phyloP scores from a whole-genome alignment of 139 green algal genomes.

The Nannochloris sp. region DNA sequence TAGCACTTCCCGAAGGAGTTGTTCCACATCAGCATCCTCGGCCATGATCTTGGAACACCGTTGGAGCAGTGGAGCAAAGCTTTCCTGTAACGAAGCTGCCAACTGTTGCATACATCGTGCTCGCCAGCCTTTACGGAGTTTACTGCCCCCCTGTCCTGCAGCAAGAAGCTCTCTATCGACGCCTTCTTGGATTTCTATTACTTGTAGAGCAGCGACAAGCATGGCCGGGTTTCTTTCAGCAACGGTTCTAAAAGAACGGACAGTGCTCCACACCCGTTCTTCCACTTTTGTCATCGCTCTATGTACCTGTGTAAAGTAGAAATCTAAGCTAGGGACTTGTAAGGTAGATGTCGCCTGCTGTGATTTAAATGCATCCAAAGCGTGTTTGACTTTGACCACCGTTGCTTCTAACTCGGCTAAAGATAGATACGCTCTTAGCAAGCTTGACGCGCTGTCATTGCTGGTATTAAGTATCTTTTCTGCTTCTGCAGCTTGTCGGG shows the following conservation, averaged over 20 bases:
- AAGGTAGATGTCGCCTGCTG: not conserved
- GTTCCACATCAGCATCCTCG: constrained; percentile 28
- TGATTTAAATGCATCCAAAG: constrained; percentile 18
- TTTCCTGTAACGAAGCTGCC: constrained; percentile 31
- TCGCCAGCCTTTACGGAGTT: constrained; percentile 38
- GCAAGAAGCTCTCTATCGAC: constrained; percentile 43
- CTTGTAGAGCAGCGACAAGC: constrained; percentile 60
- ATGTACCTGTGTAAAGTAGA: constrained; percentile 26
- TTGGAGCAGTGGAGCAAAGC: constrained; percentile 37
- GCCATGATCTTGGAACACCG: constrained; percentile 35
- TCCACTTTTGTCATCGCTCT: constrained; percentile 57
- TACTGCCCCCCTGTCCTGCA: constrained; percentile 13
- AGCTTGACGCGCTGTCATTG: not conserved
- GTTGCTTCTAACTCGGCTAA: constrained; percentile 61
- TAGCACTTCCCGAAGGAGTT: constrained; percentile 38
- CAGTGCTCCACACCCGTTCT: constrained; percentile 54
- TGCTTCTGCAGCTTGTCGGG: constrained; percentile 27
- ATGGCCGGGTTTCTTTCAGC: constrained; percentile 45
- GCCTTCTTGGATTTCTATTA: constrained; percentile 76
- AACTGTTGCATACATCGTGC: constrained; percentile 41
- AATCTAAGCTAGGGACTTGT: not conserved
- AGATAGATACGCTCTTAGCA: constrained; percentile 31
- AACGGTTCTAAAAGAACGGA: constrained; percentile 51
- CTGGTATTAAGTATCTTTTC: constrained; percentile 47
- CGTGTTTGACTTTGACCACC: constrained; percentile 51